Evolutionary conservation across 352 stramenopile genomes (phyloP).

Genomic region (Pythium phragmitis): DNA sequence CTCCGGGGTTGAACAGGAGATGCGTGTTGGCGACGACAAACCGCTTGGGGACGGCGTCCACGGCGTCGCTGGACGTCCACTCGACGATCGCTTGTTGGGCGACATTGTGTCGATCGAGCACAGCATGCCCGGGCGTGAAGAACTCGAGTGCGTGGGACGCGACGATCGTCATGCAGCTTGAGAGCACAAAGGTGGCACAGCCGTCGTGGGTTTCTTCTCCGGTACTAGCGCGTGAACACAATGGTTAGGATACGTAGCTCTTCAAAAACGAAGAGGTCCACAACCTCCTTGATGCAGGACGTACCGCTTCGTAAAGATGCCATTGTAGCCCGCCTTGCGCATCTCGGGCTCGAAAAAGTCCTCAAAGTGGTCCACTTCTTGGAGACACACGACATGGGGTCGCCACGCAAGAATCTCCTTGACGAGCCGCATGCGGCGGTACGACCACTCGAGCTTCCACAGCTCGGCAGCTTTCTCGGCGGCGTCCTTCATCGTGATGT

Average conservation of each 20-base stretch:
- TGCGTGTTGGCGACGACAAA: constrained; percentile 70
- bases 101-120: constrained; percentile 64
- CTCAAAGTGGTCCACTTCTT: constrained; percentile 73
- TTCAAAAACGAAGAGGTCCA: background rate
- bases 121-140: constrained; percentile 35
- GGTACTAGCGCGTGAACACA: constrained; percentile 31
- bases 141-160: constrained; percentile 47
- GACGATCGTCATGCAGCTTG: constrained; percentile 44
- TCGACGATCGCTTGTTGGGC: constrained; percentile 49
- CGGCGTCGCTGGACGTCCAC: constrained; percentile 13
- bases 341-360: constrained; percentile 71
- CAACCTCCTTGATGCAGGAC: background rate
- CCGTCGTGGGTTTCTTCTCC: constrained; percentile 59
- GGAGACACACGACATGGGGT: constrained; percentile 58
- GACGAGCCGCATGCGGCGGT: constrained; percentile 45
- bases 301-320: constrained; percentile 62
- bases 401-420: constrained; percentile 50
- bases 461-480: constrained; percentile 27
- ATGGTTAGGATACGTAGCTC: background rate
- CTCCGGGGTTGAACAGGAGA: constrained; percentile 69
- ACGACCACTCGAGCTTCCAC: constrained; percentile 60
- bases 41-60: constrained; percentile 19
- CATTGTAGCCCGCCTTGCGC: constrained; percentile 45
- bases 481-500: constrained; percentile 43
- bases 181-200: constrained; percentile 66